Conservation (phyloP, 192 early-diverging fungal species). For the Backusella tuberculispora region DNA sequence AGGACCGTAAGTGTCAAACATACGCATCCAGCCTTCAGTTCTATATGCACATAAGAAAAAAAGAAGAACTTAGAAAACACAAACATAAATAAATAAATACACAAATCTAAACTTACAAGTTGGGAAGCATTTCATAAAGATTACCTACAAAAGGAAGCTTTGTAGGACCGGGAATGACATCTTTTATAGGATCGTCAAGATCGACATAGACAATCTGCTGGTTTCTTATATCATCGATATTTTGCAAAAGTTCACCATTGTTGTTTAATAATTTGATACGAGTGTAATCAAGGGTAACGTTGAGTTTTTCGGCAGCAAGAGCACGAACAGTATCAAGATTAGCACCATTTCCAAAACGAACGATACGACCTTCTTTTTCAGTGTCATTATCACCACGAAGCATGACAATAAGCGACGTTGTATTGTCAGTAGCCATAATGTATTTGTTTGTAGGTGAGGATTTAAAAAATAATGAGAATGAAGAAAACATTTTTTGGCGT, state of each 20-base stretch:
- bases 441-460: background rate
- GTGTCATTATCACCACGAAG: slow-evolving; percentile 28
- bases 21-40: slow-evolving; percentile 19
- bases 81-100: background rate
- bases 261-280: slow-evolving; percentile 23
- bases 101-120: slow-evolving; percentile 28
- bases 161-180: slow-evolving; percentile 30
- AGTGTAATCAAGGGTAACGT: background rate
- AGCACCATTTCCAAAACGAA: slow-evolving; percentile 26
- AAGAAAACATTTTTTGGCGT: background rate
- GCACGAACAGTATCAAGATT: slow-evolving; percentile 33
- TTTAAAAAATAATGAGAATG: background rate
- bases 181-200: slow-evolving; percentile 23
- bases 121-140: slow-evolving; percentile 38
- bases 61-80: background rate
- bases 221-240: slow-evolving; percentile 18
- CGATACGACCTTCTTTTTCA: slow-evolving; percentile 29
- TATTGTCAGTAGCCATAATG: slow-evolving; percentile 5
- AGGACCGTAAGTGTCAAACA: slow-evolving; percentile 49
- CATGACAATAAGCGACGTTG: slow-evolving; percentile 34
- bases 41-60: background rate
- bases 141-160: slow-evolving; percentile 39
- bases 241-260: slow-evolving; percentile 5
- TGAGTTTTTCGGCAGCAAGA: slow-evolving; percentile 30
- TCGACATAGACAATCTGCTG: slow-evolving; percentile 36